Percentiles rank a stretch among this genome's conserved stretches.
Evolutionary conservation across 2,329 filamentous ascomycete genomes (phyloP).

Genomic region (Coniochaeta prunicola): DNA sequence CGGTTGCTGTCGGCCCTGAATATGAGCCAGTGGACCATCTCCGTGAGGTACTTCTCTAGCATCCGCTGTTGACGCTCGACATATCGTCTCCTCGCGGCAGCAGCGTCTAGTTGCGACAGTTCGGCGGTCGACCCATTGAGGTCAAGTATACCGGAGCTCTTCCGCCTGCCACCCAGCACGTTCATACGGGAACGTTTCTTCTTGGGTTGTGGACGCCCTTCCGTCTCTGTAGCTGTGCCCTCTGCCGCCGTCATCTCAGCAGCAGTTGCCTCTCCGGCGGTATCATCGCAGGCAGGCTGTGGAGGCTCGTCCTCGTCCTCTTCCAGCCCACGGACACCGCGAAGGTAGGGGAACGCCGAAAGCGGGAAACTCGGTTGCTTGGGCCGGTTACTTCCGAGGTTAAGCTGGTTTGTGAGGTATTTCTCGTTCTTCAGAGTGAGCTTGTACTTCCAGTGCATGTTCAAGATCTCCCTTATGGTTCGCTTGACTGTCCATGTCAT

Average conservation of each 20-base stretch:
- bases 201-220: conserved; percentile 37
- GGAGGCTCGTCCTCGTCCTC: conserved; percentile 65
- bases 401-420: conserved; percentile 62
- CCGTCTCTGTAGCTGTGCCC: conserved; percentile 59
- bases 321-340: conserved; percentile 70
- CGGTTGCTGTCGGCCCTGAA: conserved; percentile 94
- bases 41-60: conserved; percentile 82
- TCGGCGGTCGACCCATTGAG: conserved; percentile 34
- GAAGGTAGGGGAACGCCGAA: conserved; percentile 82
- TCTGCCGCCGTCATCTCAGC: conserved; percentile 36
- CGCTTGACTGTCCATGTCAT: conserved; percentile 96
- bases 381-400: conserved; percentile 54
- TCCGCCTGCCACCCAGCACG: conserved; percentile 45
- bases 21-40: conserved; percentile 94
- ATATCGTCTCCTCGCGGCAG: conserved; percentile 53
- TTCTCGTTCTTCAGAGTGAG: conserved; percentile 77
- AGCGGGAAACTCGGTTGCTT: conserved; percentile 87
- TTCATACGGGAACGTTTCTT: conserved; percentile 46
- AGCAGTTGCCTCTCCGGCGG: conserved; percentile 31
- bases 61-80: conserved; percentile 77
- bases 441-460: conserved; percentile 91
- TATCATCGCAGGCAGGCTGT: conserved; percentile 21
- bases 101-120: conserved; percentile 46
- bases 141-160: conserved; percentile 43
- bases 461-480: conserved; percentile 82